Evolutionary conservation across 2,329 filamentous ascomycete species (phyloP), one percentile per base, ranked within the genome.

Genomic region (Dryadomyces quercus-mongolicae): DNA sequence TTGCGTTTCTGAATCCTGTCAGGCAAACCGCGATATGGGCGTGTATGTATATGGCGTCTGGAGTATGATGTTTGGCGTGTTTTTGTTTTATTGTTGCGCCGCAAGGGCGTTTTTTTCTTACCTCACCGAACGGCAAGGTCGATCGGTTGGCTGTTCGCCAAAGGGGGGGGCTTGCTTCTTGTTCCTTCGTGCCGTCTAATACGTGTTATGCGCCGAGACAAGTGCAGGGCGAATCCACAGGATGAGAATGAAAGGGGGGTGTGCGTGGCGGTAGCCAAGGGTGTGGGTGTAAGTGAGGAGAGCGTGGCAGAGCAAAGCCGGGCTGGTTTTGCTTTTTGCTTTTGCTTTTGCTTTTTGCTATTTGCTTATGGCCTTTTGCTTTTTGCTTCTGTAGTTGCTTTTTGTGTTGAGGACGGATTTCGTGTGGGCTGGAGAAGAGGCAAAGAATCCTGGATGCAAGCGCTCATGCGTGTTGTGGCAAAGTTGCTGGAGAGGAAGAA

Each of bases 121-220:
- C 13, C 38, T 18, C 31, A 34, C 42, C 31, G 49, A 21, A 55
- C 53, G 44, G 49, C 34, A 49, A 44, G 53, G 43, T 55, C 49
- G 44, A 55, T 51, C 54, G 36, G 22, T 52, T 49, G 49, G 44
- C 46, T 38, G 50, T 51, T 45, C 40, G 25, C 44, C 38, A 44
- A 42, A 44, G 36, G 50, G 45, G 43, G 34, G 25, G 25, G 25
- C 4, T 8, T 31, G 31, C 8, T 8, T 31, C 36, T 50, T 36
- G 34, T 50, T 50, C 36, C 31, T 49, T 49, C 25, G 25, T 31
- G 25, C 25, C 25, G 25, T 31, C 25, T 31, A 31, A 31, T 31
- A 31, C 25, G 25, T 49, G 25, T 36, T 49, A 38, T 36, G 47
- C 47, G 25, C 47, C 46, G 46, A 48, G 46, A 34, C 46, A 48